These are phyloP conservation scores for Tolypocladium pustulatum DNA, from an alignment of 2,329 filamentous ascomycete genomes.

Conservation along the genomic window DNA sequence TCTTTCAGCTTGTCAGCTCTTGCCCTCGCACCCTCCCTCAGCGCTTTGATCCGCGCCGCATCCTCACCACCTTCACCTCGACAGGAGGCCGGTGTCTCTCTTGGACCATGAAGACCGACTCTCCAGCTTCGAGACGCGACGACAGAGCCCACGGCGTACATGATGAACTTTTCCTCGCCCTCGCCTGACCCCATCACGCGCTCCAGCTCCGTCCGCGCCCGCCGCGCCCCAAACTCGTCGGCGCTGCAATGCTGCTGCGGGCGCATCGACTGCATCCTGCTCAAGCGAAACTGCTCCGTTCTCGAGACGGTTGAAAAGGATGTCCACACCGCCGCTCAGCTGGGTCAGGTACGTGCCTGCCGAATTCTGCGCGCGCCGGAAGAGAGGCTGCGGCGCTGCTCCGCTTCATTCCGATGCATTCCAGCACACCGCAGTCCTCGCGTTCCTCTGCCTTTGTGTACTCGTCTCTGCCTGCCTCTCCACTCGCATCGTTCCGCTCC, in stretches of 20 bases:
- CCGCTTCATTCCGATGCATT: background rate
- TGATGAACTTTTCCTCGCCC: slow-evolving; percentile 3
- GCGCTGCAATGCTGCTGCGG: slow-evolving; percentile 74
- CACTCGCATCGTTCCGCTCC: background rate
- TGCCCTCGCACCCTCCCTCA: background rate
- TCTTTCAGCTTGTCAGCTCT: background rate
- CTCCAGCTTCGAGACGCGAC: background rate
- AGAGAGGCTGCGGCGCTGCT: background rate
- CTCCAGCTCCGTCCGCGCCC: slow-evolving; percentile 12
- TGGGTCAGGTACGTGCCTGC: slow-evolving; percentile 69
- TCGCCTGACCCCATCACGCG: slow-evolving; percentile 10
- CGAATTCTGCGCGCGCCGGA: background rate
- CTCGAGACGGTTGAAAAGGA: slow-evolving; percentile 79
- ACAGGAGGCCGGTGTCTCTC: background rate
- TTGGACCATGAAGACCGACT: slow-evolving; percentile 5
- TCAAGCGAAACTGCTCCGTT: slow-evolving; percentile 69
- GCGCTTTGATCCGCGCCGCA: background rate
- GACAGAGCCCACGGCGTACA: background rate
- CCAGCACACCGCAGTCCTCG: background rate
- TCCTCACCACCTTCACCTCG: background rate
- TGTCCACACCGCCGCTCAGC: slow-evolving; percentile 72
- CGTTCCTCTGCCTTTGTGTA: background rate
- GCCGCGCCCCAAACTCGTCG: slow-evolving; percentile 15
- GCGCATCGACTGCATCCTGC: slow-evolving; percentile 63
- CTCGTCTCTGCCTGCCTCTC: background rate